Conservation (phyloP, 257 asterid genomes). For the Nicotiana tomentosiformis region DNA sequence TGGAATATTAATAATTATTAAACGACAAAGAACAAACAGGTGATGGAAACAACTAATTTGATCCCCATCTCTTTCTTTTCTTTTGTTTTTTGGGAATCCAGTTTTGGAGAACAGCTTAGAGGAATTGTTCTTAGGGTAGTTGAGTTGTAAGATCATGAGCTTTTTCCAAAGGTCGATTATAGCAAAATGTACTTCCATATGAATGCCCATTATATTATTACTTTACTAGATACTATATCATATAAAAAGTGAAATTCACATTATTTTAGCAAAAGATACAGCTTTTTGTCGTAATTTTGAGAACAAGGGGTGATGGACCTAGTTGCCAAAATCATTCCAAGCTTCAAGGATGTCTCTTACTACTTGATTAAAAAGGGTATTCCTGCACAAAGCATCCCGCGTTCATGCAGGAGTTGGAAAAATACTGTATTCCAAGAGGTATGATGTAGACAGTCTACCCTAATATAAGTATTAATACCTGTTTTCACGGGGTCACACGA, state of each 20-base stretch:
- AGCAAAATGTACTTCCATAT: not conserved
- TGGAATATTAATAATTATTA: slow-evolving; percentile 8
- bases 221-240: not conserved
- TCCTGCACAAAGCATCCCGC: fast-evolving
- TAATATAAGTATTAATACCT: too few species aligned
- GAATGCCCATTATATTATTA: not conserved
- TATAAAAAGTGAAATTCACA: not conserved
- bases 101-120: slow-evolving; percentile 8
- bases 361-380: too few species aligned
- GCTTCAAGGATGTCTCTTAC: not conserved
- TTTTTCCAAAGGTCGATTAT: not conserved
- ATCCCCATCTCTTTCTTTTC: not conserved
- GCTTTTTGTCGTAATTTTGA: slow-evolving; percentile 7
- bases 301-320: slow-evolving; percentile 1
- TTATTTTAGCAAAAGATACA: not conserved
- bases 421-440: fast-evolving
- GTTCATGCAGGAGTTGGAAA: too few species aligned
- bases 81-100: not conserved
- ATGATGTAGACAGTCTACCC: fast-evolving
- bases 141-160: not conserved
- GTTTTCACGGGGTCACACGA: fast-evolving
- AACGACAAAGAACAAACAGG: slow-evolving; percentile 2
- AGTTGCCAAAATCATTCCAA: slow-evolving; percentile 9
- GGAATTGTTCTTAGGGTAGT: not conserved
- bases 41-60: not conserved